A percentile compares a stretch with the other conserved stretches of the same genome.
Conservation (phyloP, 1,284 basidiomycete genomes). For the Vanrija pseudolonga region DNA sequence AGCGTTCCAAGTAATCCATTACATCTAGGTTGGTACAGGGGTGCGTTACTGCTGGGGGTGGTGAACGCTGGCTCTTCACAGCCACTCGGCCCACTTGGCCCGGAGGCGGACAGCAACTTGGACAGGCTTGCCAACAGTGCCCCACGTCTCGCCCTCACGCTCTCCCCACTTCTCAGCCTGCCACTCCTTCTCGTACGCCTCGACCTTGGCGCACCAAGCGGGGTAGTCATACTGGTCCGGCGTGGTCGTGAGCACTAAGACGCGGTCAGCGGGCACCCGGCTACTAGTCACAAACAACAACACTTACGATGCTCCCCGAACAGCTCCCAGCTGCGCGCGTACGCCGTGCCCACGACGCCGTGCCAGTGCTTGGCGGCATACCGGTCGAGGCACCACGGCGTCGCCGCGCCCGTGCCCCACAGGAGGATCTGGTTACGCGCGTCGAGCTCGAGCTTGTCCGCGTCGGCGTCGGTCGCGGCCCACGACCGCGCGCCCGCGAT, state of each 20-base stretch:
- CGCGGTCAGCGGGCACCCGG: no score
- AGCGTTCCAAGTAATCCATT: no score
- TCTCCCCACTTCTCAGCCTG: conserved; percentile 33
- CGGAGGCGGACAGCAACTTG: background rate
- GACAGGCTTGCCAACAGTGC: conserved; percentile 7
- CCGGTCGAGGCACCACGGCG: conserved; percentile 21
- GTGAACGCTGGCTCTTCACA: no score
- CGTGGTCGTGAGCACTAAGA: no score
- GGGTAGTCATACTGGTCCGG: background rate
- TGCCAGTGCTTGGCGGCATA: conserved; percentile 55
- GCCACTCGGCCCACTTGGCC: conserved; percentile 2
- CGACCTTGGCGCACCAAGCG: conserved; percentile 28
- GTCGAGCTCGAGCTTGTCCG: conserved; percentile 42
- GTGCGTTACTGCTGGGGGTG: no score
- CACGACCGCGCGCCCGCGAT: conserved; percentile 46
- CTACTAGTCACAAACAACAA: no score
- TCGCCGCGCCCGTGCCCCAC: conserved; percentile 53
- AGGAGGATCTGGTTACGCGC: conserved; percentile 54
- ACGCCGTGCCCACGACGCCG: conserved; percentile 51
- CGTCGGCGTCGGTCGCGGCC: conserved; percentile 26
- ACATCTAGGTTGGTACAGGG: no score
- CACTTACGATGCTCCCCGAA: conserved; percentile 22
- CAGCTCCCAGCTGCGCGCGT: conserved; percentile 46
- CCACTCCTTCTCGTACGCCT: conserved; percentile 48
- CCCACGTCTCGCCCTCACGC: conserved; percentile 26